Evolutionary conservation across 805 yeast genomes (phyloP), one percentile per base, ranked within the genome.

Genomic region (Cyberlindnera euphorbiiphila): DNA sequence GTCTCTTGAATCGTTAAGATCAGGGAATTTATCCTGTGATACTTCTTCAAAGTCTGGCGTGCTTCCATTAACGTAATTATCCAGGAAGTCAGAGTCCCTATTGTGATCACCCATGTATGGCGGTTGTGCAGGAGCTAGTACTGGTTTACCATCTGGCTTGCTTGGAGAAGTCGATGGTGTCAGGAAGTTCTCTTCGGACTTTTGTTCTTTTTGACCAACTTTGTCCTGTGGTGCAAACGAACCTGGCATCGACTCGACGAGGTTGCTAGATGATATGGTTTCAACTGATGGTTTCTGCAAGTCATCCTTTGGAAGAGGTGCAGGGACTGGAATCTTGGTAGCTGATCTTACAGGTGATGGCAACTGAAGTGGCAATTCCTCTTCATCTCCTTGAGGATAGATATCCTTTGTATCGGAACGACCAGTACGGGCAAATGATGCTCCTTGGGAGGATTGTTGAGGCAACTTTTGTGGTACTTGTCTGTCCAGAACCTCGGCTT

Each of bases 1-100:
- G 6, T 29, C 32, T n/a, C 25, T 18, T 8, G 36, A 25, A 25
- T 7, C 18, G n/a, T 32, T 24, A 10, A 32, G 7, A 12, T 25
- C 27, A n/a, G 14, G 29, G n/a, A 34, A 19, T 12, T 32, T 21
- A 13, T 24, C 24, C 17, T 16, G 23, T 9, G 36, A 11, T 15
- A 18, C n/a, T 6, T 39, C 42, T 8, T 14, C 13, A 14, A 46
- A 32, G 17, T 51, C 56, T 12, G 47, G 29, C 1, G 50, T 36
- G 4, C 31, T 34, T 1, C 36, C 47, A 28, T 42, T 39, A 26
- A 45, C 54, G 29, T 54, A 59, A 17, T 45, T 52, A 30, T 57
- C 63, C 25, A 59, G 43, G 27, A 59, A 49, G 35, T 59, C 62
- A 11, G 59, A 53, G 13, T 48, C 45, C 41, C 50, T 46, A 9